Evolutionary conservation across 1,284 basidiomycete species (phyloP).

Genomic region (Coniferiporia sulphurascens): DNA sequence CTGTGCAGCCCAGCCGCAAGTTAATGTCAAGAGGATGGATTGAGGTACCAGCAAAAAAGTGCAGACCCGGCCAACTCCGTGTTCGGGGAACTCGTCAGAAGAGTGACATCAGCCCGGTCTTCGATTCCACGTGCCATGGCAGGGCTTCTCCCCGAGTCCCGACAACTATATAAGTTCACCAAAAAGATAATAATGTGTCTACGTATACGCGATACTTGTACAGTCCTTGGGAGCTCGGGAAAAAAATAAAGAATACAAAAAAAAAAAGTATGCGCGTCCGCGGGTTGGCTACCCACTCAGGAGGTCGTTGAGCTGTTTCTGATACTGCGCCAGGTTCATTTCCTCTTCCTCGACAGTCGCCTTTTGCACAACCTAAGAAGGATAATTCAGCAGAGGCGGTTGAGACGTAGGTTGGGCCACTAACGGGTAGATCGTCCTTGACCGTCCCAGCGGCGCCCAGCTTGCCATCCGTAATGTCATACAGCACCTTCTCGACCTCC

Average conservation of each 20-base stretch:
- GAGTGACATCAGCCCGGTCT: slow-evolving; percentile 9
- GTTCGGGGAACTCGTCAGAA: neutral
- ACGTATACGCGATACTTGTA: neutral
- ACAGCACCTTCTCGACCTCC: slow-evolving; percentile 96
- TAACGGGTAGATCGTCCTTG: slow-evolving; percentile 73
- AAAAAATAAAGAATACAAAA: neutral
- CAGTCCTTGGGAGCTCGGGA: neutral
- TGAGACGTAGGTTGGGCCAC: slow-evolving; percentile 28
- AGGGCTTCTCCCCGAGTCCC: neutral
- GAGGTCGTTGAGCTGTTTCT: slow-evolving; percentile 79
- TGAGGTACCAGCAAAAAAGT: slow-evolving; percentile 1
- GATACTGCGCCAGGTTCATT: slow-evolving; percentile 82
- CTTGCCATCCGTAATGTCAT: slow-evolving; percentile 94
- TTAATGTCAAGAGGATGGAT: neutral
- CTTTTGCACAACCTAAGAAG: slow-evolving; percentile 46
- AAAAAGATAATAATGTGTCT: neutral
- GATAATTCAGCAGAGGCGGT: neutral
- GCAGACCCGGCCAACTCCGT: slow-evolving; percentile 5
- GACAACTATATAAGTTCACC: neutral
- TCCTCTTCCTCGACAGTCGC: slow-evolving; percentile 74
- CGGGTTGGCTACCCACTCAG: slow-evolving; percentile 53
- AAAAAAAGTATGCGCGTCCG: neutral
- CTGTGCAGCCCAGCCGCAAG: slow-evolving; percentile 6
- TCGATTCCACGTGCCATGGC: neutral
- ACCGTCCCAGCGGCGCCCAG: slow-evolving; percentile 79